Conservation (phyloP, 2,329 filamentous ascomycete genomes). For the Pseudogymnoascus sp. region DNA sequence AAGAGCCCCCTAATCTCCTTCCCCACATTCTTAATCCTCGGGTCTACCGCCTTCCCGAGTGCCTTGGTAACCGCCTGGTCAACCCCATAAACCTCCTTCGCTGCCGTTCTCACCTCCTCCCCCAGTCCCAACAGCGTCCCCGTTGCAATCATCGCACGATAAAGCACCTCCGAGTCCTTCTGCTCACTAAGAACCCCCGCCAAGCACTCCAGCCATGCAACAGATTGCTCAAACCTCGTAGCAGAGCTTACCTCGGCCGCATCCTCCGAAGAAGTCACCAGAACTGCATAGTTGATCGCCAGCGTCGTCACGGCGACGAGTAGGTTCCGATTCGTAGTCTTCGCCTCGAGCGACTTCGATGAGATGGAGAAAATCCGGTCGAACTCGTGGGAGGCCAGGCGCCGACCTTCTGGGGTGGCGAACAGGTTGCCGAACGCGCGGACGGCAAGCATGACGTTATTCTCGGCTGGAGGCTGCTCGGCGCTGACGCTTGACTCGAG, state of each 20-base stretch:
- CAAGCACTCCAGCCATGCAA: conserved; percentile 49
- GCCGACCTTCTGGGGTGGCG: conserved; percentile 61
- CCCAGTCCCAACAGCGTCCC: conserved; percentile 64
- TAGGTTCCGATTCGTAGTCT: conserved; percentile 69
- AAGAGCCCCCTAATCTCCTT: conserved; percentile 49
- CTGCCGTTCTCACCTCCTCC: conserved; percentile 46
- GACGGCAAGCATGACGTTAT: conserved; percentile 80
- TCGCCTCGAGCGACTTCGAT: conserved; percentile 53
- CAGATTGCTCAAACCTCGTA: conserved; percentile 34
- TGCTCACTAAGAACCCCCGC: conserved; percentile 56
- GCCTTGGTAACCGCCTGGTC: conserved; percentile 38
- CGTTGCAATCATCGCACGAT: conserved; percentile 70
- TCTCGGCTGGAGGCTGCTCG: conserved; percentile 53
- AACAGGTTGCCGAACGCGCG: conserved; percentile 81
- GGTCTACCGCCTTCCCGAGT: conserved; percentile 47
- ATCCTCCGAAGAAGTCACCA: conserved; percentile 41
- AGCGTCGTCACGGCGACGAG: conserved; percentile 74
- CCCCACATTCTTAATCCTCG: conserved; percentile 50
- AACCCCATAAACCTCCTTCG: conserved; percentile 48
- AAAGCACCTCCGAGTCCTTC: conserved; percentile 74
- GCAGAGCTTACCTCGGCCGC: conserved; percentile 21
- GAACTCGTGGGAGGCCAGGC: conserved; percentile 50
- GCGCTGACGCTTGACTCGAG: conserved; percentile 53
- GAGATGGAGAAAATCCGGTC: conserved; percentile 41
- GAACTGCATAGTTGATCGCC: conserved; percentile 76